Conservation (phyloP, 2,329 filamentous ascomycete species). For the Epichloe gansuensis region DNA sequence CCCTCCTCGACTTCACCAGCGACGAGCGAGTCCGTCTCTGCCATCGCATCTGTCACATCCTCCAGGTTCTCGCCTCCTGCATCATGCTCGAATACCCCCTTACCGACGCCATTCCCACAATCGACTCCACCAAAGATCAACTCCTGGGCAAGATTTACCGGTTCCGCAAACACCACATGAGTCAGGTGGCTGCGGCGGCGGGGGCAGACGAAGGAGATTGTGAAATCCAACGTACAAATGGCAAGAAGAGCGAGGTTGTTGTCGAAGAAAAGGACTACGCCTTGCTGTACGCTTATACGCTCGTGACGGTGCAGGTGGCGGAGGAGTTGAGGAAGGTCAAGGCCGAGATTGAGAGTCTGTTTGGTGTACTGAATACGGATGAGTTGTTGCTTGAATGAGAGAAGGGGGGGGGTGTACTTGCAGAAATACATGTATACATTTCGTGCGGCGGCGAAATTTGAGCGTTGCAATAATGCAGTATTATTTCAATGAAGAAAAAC, state of each 20-base stretch:
- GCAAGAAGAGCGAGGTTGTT: slow-evolving; percentile 14
- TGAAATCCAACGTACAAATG: slow-evolving; percentile 8
- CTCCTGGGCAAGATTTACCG: slow-evolving; percentile 78
- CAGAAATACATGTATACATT: background rate
- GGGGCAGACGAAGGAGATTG: slow-evolving; percentile 2
- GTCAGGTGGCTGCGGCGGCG: slow-evolving; percentile 9
- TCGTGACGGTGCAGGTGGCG: slow-evolving; percentile 54
- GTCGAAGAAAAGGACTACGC: slow-evolving; percentile 75
- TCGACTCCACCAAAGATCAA: slow-evolving; percentile 67
- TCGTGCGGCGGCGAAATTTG: background rate
- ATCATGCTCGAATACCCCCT: slow-evolving; percentile 92
- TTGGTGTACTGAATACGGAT: slow-evolving; percentile 50
- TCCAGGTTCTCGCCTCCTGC: slow-evolving; percentile 74
- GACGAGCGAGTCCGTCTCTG: slow-evolving; percentile 71
- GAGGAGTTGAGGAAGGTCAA: slow-evolving; percentile 50
- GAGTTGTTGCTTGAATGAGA: slow-evolving; percentile 40
- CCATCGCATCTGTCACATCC: slow-evolving; percentile 79
- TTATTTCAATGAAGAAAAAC: background rate
- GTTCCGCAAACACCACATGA: slow-evolving; percentile 58
- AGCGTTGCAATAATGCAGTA: no score
- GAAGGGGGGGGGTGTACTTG: no score
- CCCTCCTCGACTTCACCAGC: slow-evolving; percentile 65
- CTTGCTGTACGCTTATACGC: slow-evolving; percentile 78
- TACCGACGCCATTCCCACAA: slow-evolving; percentile 75
- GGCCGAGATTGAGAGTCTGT: slow-evolving; percentile 47